A percentile compares a stretch with the other conserved stretches of the same genome.
phyloP scores from a whole-genome alignment of 2,329 filamentous ascomycete species.

The Pseudogymnoascus sp. region DNA sequence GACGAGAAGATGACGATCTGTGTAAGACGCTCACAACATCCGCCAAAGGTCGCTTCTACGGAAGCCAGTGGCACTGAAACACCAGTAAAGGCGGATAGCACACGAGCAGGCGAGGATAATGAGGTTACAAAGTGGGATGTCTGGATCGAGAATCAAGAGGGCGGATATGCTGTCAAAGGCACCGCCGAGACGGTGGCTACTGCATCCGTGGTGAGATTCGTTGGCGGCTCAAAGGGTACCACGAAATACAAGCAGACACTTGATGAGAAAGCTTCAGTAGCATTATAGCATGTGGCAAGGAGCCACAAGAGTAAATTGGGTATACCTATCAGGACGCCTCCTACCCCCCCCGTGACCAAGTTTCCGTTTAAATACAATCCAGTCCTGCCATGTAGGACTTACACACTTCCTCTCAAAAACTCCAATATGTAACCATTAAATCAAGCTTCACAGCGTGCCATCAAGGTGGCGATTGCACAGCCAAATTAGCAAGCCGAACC shows the following conservation, averaged over 20 bases:
- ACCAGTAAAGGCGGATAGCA: slow-evolving; percentile 32
- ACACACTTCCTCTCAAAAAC: not conserved
- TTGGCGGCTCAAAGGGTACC: too few relatives aligned
- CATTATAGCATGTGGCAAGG: not conserved
- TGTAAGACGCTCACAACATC: slow-evolving; percentile 36
- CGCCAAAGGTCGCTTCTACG: not conserved
- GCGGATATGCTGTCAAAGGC: slow-evolving; percentile 57
- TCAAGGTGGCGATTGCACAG: slow-evolving; percentile 11
- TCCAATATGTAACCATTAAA: slow-evolving; percentile 11
- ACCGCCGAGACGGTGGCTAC: slow-evolving; percentile 26
- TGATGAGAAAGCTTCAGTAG: not conserved
- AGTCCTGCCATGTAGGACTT: not conserved
- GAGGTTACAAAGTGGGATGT: slow-evolving; percentile 43
- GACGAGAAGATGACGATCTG: slow-evolving; percentile 64
- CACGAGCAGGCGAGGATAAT: slow-evolving; percentile 20
- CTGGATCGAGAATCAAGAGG: slow-evolving; percentile 55
- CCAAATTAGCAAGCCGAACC: slow-evolving; percentile 20
- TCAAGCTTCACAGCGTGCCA: slow-evolving; percentile 5
- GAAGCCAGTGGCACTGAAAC: not conserved
- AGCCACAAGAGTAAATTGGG: not conserved
- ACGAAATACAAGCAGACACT: not conserved
- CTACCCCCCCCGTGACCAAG: not conserved
- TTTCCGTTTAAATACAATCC: slow-evolving; percentile 1
- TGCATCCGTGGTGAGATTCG: too few relatives aligned
- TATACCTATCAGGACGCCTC: not conserved